Evolutionary conservation across 2,329 filamentous ascomycete genomes (phyloP), one percentile per base, ranked within the genome.

Genomic region (Arthroderma uncinatum): DNA sequence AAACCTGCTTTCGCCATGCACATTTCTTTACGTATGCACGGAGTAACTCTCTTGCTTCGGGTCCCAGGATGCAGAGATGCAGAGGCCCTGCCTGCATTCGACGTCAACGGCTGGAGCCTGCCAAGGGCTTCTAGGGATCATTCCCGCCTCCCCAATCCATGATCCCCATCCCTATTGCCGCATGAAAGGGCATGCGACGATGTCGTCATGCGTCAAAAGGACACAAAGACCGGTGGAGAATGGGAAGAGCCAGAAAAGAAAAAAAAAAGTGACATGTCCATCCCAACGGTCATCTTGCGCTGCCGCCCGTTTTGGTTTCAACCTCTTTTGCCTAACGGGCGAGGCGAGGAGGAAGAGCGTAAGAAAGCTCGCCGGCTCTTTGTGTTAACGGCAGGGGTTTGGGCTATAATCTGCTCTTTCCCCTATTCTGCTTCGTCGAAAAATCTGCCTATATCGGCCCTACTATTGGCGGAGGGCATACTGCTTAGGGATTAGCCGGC

Each of bases 61-160:
- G 12, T 50, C 28, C 47, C 47, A 50, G 47, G 47, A 48, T 48
- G 23, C 44, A 48, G n/a, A n/a, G 28, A 30, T 30, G 28, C 28
- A 30, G 7, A 30, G 47, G 40, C 19, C 33, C 6, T 5, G 33
- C 33, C 33, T 50, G 47, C 47, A 34, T n/a, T 10, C 3, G 34
- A 33, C 25, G 40, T 14, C 40, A 50, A 50, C 47, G 47, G 47
- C 47, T 50, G 47, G 42, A 33, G 23, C 14, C 47, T 25, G 47
- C 47, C 47, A 50, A 50, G 47, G 47, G 10, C 28, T 50, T 33
- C 47, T 50, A 50, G 47, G 47, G 47, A 50, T 50, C 47, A 33
- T 50, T 50, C 47, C 47, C 47, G 47, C 47, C 47, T 50, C 47
- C 47, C 47, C 47, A 50, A 50, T 50, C 47, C 47, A 50, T 50